A percentile compares a stretch with the other conserved stretches of the same genome.
These are phyloP conservation scores for sweet orange (Citrus sinensis) DNA, from an alignment of 345 rosid genomes.

Conservation along the genomic window DNA sequence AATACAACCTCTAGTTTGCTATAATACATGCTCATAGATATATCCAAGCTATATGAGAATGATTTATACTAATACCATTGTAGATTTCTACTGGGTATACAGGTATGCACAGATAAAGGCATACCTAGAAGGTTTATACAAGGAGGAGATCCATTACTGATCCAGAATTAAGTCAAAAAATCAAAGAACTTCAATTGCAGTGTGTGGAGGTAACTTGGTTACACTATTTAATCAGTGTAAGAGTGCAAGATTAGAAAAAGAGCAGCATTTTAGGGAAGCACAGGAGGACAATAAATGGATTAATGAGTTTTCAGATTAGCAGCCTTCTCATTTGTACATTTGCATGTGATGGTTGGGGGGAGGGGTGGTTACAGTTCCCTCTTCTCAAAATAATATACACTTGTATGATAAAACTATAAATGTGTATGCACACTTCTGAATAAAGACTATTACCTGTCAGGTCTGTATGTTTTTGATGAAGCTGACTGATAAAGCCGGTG, in stretches of 20 bases:
- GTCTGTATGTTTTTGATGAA: constrained; percentile 74
- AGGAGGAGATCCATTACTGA: neutral
- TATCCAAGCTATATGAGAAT: neutral
- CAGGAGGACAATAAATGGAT: neutral
- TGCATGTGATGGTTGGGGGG: neutral
- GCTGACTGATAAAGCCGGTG: constrained; percentile 92
- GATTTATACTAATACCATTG: neutral
- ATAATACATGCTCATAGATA: neutral
- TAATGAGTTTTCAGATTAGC: neutral
- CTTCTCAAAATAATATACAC: neutral
- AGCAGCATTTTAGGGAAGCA: neutral
- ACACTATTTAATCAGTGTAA: neutral
- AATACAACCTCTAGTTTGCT: neutral
- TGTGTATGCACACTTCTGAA: neutral
- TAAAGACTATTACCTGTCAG: constrained; percentile 59
- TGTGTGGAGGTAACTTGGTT: neutral
- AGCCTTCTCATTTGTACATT: neutral
- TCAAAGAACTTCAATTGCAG: neutral
- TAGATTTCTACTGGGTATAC: neutral
- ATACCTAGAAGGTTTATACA: neutral
- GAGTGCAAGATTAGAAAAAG: neutral
- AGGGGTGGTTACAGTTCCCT: neutral
- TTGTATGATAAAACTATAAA: neutral
- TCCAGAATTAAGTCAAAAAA: neutral
- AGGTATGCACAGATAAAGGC: neutral